Evolutionary conservation across 1,139 yeast species (phyloP).

Genomic region (Debaryomyces sp.): DNA sequence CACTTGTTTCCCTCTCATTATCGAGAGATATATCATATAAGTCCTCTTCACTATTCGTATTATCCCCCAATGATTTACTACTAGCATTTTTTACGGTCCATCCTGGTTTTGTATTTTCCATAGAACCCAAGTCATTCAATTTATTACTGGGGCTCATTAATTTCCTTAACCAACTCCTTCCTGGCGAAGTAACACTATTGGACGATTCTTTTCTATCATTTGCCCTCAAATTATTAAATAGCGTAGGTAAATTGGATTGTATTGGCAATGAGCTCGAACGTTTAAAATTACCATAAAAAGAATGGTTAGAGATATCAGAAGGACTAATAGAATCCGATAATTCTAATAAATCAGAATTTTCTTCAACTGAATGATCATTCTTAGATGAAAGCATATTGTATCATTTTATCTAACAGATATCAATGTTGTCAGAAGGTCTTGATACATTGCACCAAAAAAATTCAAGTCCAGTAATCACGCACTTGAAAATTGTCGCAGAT

Average conservation of each 20-base stretch:
- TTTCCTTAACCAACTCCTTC: conserved; percentile 15
- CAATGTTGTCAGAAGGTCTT: neutral
- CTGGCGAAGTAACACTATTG: conserved; percentile 9
- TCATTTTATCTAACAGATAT: neutral
- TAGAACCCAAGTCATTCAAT: conserved; percentile 13
- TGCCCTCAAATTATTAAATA: conserved; percentile 25
- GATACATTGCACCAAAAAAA: neutral
- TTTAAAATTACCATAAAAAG: neutral
- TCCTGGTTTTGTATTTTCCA: conserved; percentile 1
- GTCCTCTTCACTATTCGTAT: neutral
- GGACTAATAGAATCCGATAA: conserved; percentile 5
- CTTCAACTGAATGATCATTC: neutral
- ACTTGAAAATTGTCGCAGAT: neutral
- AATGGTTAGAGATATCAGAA: conserved; percentile 3
- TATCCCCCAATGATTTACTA: neutral
- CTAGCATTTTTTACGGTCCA: neutral
- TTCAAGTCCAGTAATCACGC: neutral
- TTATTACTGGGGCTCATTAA: conserved; percentile 13
- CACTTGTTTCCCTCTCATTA: conserved; percentile 10
- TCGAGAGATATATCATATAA: neutral
- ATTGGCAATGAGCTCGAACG: conserved; percentile 22
- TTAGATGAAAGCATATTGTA: conserved; percentile 1
- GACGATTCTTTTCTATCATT: conserved; percentile 20
- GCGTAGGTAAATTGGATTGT: conserved; percentile 25
- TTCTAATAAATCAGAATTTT: neutral